A percentile compares a stretch with the other conserved stretches of the same genome.
Conservation (phyloP, 176 grass and related monocot species). For the Eragrostis nindensis region DNA sequence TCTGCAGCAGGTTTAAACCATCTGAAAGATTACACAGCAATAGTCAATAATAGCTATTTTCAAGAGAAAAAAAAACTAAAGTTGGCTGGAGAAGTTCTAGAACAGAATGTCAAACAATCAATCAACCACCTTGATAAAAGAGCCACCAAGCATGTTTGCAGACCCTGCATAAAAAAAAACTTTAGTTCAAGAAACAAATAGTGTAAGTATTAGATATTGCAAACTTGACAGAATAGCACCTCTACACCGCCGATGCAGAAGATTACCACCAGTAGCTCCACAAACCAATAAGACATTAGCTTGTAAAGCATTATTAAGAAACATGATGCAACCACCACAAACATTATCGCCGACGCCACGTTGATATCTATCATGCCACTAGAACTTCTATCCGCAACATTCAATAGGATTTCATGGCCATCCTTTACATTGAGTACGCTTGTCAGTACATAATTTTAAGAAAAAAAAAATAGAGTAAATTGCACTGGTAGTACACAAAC, state of each 20-base stretch:
- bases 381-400: constrained; percentile 57
- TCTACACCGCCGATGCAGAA: constrained; percentile 96
- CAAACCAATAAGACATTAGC: constrained; percentile 88
- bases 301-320: constrained; percentile 97
- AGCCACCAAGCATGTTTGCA: constrained; percentile 97
- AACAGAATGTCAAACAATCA: constrained; percentile 37
- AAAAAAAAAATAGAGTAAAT: no score
- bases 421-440: constrained; percentile 60
- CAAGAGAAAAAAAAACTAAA: not conserved
- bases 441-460: constrained; percentile 39
- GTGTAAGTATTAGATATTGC: not conserved
- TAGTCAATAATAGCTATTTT: constrained; percentile 21
- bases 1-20: constrained; percentile 85
- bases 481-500: no score
- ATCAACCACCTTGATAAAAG: constrained; percentile 82
- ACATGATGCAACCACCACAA: constrained; percentile 89
- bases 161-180: constrained; percentile 64
- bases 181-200: constrained; percentile 23
- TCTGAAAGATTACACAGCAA: constrained; percentile 53
- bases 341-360: constrained; percentile 82
- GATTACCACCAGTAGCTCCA: constrained; percentile 87
- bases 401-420: constrained; percentile 69
- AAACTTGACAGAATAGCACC: constrained; percentile 49
- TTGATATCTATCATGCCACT: constrained; percentile 84
- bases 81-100: constrained; percentile 16